Evolutionary conservation across 192 early-diverging fungal species (phyloP).

Genomic region (Bifiguratus adelaidae): DNA sequence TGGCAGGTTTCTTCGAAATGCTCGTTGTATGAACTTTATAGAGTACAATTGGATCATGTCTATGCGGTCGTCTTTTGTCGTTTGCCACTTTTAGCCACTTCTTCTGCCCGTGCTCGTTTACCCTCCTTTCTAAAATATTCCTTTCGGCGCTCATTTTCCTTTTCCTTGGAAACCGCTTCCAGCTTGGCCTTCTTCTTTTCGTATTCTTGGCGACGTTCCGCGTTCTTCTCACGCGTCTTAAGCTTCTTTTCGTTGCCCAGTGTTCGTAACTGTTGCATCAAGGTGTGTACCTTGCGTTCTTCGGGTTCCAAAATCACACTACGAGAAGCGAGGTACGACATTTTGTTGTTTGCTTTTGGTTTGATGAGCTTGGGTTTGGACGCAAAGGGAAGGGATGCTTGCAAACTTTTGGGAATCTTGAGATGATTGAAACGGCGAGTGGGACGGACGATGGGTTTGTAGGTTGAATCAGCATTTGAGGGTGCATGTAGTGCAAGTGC

Average conservation of each 20-base stretch:
- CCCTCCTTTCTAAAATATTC: conserved; percentile 59
- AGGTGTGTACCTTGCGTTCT: conserved; percentile 74
- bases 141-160: conserved; percentile 54
- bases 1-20: too few species aligned
- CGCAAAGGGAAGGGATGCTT: conserved; percentile 79
- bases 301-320: conserved; percentile 87
- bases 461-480: conserved; percentile 75
- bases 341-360: conserved; percentile 38
- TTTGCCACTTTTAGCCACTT: too few species aligned
- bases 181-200: conserved; percentile 44
- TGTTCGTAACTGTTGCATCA: conserved; percentile 83
- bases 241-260: conserved; percentile 76
- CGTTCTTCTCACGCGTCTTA: conserved; percentile 60
- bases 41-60: too few species aligned
- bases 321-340: conserved; percentile 40
- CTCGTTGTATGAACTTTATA: too few species aligned
- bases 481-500: conserved; percentile 53
- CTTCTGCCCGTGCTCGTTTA: conserved; percentile 6
- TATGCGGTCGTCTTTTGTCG: too few species aligned
- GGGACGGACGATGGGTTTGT: conserved; percentile 69
- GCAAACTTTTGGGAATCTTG: conserved; percentile 69
- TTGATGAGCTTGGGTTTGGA: conserved; percentile 70
- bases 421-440: conserved; percentile 74
- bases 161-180: conserved; percentile 27
- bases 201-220: conserved; percentile 33